Base-by-base conservation (phyloP, 768 basidiomycete genomes). In the Cystobasidiopsis lactophilus region DNA sequence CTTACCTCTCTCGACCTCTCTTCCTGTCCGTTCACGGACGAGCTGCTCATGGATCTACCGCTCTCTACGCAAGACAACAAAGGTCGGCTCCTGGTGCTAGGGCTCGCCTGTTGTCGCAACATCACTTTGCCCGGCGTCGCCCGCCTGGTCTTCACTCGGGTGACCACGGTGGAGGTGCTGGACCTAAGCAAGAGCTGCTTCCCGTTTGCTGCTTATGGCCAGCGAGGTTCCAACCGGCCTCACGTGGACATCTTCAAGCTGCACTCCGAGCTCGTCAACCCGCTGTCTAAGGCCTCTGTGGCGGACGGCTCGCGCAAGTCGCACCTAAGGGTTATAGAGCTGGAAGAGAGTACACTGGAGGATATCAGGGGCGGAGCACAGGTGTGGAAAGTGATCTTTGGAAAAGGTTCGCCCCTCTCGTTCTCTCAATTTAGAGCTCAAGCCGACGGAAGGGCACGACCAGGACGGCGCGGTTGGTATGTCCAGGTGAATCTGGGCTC, bases 1-100 rank as follows among this genome's bases (percentile, higher is more conserved):
- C 70, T 98, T 38, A 73, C 77, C 11, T 93, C 89, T 66, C 74
- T 98, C 57, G 91, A 98, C 65, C 66, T 98, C 29, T 93, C 89
- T 14, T 84, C 81, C 56, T 70, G 81, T 4, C 80, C 81, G 0
- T 59, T 95, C 50, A 80, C 79, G 4, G 66, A 69, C 41, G 70
- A 73, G 7, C 66, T 79, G 53, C 63, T 79, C 5, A 69, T 71
- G 10, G 63, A 68, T 1, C 77, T 77, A 62, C 72, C 73, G 18
- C 67, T 76, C 5, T n/a, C 53, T 3, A 85, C 85, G 65, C 77
- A 77, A 2, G 16, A n/a, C 9, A 27, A 43, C 23, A 72, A 50
- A 1, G 48, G 31, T 11, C 35, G 72, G 40, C 71, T 98, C 26
- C 78, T 89, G 52, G 86, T 85, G 19, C 71, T 96, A 37, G 91